Evolutionary conservation across 768 basidiomycete genomes (phyloP), one percentile per base, ranked within the genome.

Genomic region (Boletus speciosus): DNA sequence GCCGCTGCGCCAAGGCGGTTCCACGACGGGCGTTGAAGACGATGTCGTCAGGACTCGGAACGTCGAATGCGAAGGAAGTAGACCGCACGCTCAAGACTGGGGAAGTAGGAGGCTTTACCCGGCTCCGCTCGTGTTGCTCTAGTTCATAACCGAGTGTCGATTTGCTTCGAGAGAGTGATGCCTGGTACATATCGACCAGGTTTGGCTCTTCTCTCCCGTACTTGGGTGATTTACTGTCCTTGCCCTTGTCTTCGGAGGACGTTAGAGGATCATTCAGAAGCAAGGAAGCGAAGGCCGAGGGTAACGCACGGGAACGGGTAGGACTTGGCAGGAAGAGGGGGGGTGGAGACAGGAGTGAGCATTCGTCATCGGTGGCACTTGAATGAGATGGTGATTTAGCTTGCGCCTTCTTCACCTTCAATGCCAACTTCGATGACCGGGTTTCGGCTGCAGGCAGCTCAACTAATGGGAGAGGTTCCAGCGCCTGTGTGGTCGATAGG

Each of bases 11-110:
- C 45, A 88, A 71, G 31, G 84, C 73, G 5, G 93, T 89, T 43
- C 89, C 89, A 49, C 81, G 84, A 46, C 93, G 83, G 50, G 93
- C 90, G 60, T 82, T 83, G 62, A 89, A 75, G 9, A 98, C 84
- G 58, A 90, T 72, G 63, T 98, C 96, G 61, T 98, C 96, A 21
- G 96, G 96, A 70, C 94, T 97, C 35, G 90, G 91, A 23, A 78
- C 80, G 57, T 93, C 84, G 64, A 94, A 93, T 10, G 82, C 73
- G 66, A 90, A 91, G 49, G 61, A 61, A 3, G 74, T 71, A 38
- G 67, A 66, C 16, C 73, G 62, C 14, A 71, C 63, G 8, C 65
- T 63, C 38, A 74, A 56, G 49, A 71, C 70, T 16, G 78, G 74
- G n/a, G 76, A 71, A 25, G 51, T 55, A 21, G 52, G 45, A 19